Evolutionary conservation across 352 stramenopile genomes (phyloP).

Genomic region (Phytophthora hybrid): DNA sequence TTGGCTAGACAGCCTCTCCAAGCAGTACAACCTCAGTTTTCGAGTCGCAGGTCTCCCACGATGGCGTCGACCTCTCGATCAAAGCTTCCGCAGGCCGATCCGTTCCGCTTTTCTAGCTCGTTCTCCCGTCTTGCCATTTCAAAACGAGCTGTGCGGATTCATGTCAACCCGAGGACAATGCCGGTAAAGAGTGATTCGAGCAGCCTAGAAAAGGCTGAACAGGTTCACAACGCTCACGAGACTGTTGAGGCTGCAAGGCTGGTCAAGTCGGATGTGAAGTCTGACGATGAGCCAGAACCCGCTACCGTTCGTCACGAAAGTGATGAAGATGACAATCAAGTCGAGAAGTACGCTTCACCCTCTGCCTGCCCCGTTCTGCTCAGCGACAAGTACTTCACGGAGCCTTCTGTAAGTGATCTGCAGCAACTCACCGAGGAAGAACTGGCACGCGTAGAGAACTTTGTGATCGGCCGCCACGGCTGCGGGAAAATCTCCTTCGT

Average conservation of each 20-base stretch:
- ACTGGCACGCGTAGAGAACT: slow-evolving; percentile 49
- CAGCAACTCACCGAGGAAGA: slow-evolving; percentile 50
- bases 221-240: neutral
- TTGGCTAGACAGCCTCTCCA: slow-evolving; percentile 30
- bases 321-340: neutral
- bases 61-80: neutral
- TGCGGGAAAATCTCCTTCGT: slow-evolving; percentile 55
- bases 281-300: neutral
- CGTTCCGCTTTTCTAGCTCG: slow-evolving; percentile 31
- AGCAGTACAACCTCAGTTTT: slow-evolving; percentile 11
- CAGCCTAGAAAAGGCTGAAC: neutral
- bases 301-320: neutral
- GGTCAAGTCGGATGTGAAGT: slow-evolving; percentile 1
- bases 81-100: slow-evolving; percentile 11
- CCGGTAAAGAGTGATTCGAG: neutral
- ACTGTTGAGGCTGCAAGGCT: neutral
- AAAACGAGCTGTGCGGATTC: slow-evolving; percentile 14
- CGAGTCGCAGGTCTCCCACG: neutral
- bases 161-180: slow-evolving; percentile 9
- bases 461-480: slow-evolving; percentile 44
- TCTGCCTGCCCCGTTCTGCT: slow-evolving; percentile 38
- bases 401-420: slow-evolving; percentile 43
- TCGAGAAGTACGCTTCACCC: neutral
- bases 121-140: slow-evolving; percentile 32
- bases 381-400: slow-evolving; percentile 51